Percentiles rank a stretch among this genome's conserved stretches.
phyloP scores from a whole-genome alignment of 306 rosid species.

The Dalbergia cochinchinensis region DNA sequence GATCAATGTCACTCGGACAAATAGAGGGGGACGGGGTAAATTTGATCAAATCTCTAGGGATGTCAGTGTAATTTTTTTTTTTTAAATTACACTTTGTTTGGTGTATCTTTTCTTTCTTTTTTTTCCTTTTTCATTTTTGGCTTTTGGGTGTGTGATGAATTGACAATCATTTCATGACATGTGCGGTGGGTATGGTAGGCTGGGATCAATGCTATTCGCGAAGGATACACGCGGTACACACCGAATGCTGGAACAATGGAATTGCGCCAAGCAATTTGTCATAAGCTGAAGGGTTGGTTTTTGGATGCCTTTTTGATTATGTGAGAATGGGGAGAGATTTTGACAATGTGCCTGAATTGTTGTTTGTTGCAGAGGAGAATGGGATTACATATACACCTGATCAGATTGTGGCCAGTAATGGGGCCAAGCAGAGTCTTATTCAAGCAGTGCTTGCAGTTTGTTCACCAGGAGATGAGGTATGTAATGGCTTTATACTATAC shows the following conservation, averaged over 20 bases:
- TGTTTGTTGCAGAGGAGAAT: slow-evolving; percentile 74
- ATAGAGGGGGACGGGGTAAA: too few species aligned
- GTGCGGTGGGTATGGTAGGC: slow-evolving; percentile 59
- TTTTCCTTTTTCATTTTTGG: neutral
- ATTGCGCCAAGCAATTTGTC: slow-evolving; percentile 83
- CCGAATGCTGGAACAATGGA: slow-evolving; percentile 82
- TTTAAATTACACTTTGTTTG: neutral
- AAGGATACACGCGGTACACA: slow-evolving; percentile 80
- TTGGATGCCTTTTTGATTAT: neutral
- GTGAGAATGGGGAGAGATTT: slow-evolving; percentile 6
- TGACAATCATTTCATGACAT: slow-evolving; percentile 22
- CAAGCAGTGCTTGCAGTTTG: slow-evolving; percentile 90
- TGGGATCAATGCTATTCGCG: slow-evolving; percentile 83
- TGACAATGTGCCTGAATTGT: neutral
- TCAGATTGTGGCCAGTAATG: slow-evolving; percentile 84
- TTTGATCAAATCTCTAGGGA: too few species aligned
- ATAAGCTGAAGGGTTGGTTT: slow-evolving; percentile 73
- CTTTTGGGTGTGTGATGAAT: neutral
- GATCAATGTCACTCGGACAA: too few species aligned
- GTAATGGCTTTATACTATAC: neutral
- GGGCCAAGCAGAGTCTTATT: slow-evolving; percentile 82
- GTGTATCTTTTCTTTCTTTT: neutral
- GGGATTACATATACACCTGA: slow-evolving; percentile 75
- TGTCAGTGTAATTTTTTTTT: neutral
- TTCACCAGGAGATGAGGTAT: slow-evolving; percentile 88